Evolutionary conservation across 371 early-diverging fungal species (phyloP).

Genomic region (Batrachochytrium dendrobatidis): DNA sequence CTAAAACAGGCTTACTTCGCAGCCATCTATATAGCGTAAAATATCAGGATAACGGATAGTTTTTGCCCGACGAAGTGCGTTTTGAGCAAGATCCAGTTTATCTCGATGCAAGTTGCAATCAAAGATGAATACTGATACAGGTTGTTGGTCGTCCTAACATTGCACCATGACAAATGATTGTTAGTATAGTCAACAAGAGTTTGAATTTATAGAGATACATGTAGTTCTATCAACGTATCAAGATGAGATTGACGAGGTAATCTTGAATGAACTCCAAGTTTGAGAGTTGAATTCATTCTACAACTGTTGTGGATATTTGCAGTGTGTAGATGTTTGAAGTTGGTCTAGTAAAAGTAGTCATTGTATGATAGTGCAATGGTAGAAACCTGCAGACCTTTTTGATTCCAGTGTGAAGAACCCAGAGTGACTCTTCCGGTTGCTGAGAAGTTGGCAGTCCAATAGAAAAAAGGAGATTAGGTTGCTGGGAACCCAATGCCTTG

Average conservation of each 20-base stretch:
- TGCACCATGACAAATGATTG: background rate
- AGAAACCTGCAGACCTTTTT: constrained; percentile 50
- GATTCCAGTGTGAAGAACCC: constrained; percentile 73
- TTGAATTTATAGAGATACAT: background rate
- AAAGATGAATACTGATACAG: constrained; percentile 82
- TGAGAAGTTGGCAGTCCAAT: constrained; percentile 62
- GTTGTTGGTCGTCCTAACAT: constrained; percentile 15
- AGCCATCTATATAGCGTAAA: constrained; percentile 73
- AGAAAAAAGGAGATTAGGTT: constrained; percentile 63
- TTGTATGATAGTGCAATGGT: background rate
- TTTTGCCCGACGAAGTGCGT: constrained; percentile 76
- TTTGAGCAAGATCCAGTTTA: constrained; percentile 69
- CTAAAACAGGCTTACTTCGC: constrained; percentile 52
- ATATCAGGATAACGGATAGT: constrained; percentile 89
- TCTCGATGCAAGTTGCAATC: constrained; percentile 60
- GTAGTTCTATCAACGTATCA: background rate
- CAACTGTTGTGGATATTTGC: too few relatives aligned
- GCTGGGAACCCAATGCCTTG: constrained; percentile 59
- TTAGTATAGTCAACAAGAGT: background rate
- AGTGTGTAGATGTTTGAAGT: too few relatives aligned
- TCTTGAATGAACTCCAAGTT: background rate
- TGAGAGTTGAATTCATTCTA: too few relatives aligned
- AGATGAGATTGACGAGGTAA: background rate
- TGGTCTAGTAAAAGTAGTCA: background rate
- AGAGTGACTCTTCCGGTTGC: constrained; percentile 54